Evolutionary conservation across 2,329 filamentous ascomycete genomes (phyloP), one percentile per base, ranked within the genome.

Genomic region (Aspergillus jensenii): DNA sequence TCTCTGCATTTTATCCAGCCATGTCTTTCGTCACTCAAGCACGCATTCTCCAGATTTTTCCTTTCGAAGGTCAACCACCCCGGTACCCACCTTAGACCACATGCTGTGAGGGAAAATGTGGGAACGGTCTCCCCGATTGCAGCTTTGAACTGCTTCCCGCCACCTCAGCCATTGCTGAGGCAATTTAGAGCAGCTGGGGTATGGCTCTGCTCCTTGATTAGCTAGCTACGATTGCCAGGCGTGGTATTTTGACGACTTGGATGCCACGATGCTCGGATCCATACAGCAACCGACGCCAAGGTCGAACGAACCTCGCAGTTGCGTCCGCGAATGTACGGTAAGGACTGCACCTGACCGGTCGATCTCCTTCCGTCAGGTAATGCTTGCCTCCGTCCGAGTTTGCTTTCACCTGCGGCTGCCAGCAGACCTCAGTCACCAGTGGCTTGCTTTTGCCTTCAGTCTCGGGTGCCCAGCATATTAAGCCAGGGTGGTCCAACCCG

Each of bases 391-490:
- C 15, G 3, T n/a, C 21, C 15, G 51, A 55, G 44, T 56, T 49
- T 59, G 56, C 44, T 47, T 35, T 37, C 37, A 52, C 48, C 33
- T n/a, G 50, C 40, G 50, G 51, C 54, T 51, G 47, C 50, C 58
- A 58, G 52, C 59, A 58, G 55, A 49, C 58, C 47, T 44, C 52
- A 52, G 40, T 43, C 51, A 40, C 37, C 27, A 31, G 41, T 55
- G 27, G 27, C 27, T 11, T 59, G 23, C 19, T 43, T 53, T 58
- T 39, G 15, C 35, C 14, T 21, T 33, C 15, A 27, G 27, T 27
- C 2, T 21, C 19, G 21, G 31, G 50, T 27, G 31, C 56, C 37
- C 21, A 41, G 19, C 39, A 35, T 37, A 6, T 17, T 21, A 2
- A 12, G 25, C 23, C 7, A 21, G 14, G 33, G 44, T 46, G 44